Evolutionary conservation across 2,329 filamentous ascomycete species (phyloP).

Genomic region (Alternaria panax): DNA sequence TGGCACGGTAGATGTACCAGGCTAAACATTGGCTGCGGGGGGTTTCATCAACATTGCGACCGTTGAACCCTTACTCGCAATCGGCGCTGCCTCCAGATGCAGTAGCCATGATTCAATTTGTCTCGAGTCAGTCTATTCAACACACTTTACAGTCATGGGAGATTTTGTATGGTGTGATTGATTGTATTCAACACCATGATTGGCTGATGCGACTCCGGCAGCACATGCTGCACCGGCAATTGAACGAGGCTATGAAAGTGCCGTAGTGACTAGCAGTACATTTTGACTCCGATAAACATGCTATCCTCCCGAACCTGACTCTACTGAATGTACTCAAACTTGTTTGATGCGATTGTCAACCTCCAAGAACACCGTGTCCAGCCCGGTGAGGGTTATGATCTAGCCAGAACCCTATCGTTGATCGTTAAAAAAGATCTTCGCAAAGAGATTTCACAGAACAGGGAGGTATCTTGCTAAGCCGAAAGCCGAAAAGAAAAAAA

Average conservation of each 20-base stretch:
- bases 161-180: not conserved
- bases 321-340: constrained; percentile 15
- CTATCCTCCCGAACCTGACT: constrained; percentile 12
- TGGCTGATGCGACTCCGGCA: constrained; percentile 3
- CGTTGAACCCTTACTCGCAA: not conserved
- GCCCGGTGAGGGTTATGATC: constrained; percentile 40
- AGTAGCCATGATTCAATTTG: not conserved
- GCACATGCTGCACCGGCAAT: constrained; percentile 6
- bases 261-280: constrained; percentile 15
- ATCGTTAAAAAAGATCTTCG: constrained; percentile 25
- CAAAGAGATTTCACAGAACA: constrained; percentile 15
- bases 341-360: constrained; percentile 17
- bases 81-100: not conserved
- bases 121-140: not conserved
- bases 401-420: constrained; percentile 26
- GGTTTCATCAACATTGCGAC: not conserved
- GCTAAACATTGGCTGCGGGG: not conserved
- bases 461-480: constrained; percentile 45
- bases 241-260: not conserved
- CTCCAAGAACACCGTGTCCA: constrained; percentile 36
- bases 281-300: constrained; percentile 15
- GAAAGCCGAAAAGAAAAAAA: constrained; percentile 8
- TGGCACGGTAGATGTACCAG: not conserved
- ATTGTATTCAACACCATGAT: constrained; percentile 14
- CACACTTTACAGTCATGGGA: not conserved